These are phyloP conservation scores for Eutypa lata DNA, from an alignment of 2,329 filamentous ascomycete species.

Conservation along the genomic window DNA sequence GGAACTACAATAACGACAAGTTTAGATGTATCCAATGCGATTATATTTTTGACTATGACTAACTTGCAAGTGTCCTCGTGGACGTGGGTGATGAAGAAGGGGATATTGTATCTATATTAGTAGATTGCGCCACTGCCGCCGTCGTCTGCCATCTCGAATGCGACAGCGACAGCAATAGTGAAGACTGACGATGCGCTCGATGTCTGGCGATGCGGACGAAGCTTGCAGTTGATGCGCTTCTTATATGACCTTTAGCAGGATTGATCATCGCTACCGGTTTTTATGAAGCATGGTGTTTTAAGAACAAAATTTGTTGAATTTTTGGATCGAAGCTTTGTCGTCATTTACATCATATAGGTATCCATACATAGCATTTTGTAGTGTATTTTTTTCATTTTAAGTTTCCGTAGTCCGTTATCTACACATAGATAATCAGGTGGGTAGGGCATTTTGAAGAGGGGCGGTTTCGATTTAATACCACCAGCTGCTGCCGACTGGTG, in stretches of 20 bases:
- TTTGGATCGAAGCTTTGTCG: background rate
- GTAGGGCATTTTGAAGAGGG: no score
- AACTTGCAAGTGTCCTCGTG: slow-evolving; percentile 38
- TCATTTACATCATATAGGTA: background rate
- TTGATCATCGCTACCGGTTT: slow-evolving; percentile 36
- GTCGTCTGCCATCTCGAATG: slow-evolving; percentile 42
- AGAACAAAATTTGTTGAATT: background rate
- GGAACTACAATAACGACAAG: slow-evolving; percentile 31
- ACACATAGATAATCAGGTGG: no score
- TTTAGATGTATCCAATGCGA: slow-evolving; percentile 11
- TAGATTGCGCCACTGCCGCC: slow-evolving; percentile 15
- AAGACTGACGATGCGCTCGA: slow-evolving; percentile 34
- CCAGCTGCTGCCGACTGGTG: no score
- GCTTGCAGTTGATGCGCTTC: slow-evolving; percentile 40
- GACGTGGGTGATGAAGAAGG: slow-evolving; percentile 5
- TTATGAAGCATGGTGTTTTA: slow-evolving; percentile 18
- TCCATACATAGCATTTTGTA: background rate
- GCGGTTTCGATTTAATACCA: no score
- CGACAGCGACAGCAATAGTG: slow-evolving; percentile 13
- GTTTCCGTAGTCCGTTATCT: no score
- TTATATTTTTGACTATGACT: slow-evolving; percentile 17
- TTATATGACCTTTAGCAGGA: slow-evolving; percentile 34
- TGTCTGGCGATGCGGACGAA: slow-evolving; percentile 52
- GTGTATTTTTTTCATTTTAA: background rate
- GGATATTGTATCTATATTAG: slow-evolving; percentile 4